Evolutionary conservation across 345 rosid species (phyloP).

Genomic region (Garcia nutans): DNA sequence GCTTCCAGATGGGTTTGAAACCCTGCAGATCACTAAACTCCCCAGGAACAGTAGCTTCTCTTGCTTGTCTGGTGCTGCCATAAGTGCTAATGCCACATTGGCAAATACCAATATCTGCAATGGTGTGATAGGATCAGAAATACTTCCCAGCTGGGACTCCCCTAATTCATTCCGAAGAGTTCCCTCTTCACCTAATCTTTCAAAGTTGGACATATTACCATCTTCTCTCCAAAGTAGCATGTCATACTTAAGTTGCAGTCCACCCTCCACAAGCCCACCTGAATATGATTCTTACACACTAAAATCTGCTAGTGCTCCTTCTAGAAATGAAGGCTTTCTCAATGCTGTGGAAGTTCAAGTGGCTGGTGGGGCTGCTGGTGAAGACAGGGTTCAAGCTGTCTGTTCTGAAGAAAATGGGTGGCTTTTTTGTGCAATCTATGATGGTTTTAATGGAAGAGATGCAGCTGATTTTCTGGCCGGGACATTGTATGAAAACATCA

Average conservation of each 20-base stretch:
- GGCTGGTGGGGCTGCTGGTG: conserved; percentile 99
- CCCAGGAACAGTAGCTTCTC: conserved; percentile 73
- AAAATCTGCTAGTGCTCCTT: conserved; percentile 61
- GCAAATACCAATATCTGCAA: conserved; percentile 94
- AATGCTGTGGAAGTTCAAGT: conserved; percentile 77
- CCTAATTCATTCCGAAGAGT: conserved; percentile 79
- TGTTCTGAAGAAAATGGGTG: conserved; percentile 95
- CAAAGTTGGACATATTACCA: conserved; percentile 79
- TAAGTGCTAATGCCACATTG: conserved; percentile 93
- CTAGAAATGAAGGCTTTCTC: conserved; percentile 66
- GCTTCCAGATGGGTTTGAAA: conserved; percentile 32
- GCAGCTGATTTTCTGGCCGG: conserved; percentile 99
- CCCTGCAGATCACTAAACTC: conserved; percentile 41
- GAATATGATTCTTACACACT: conserved; percentile 61
- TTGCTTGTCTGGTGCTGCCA: conserved; percentile 94
- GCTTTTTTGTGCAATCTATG: conserved; percentile 89
- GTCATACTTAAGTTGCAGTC: conserved; percentile 82
- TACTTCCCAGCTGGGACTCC: conserved; percentile 83
- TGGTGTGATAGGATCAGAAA: conserved; percentile 81
- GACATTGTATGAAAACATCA: conserved; percentile 76
- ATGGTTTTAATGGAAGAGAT: conserved; percentile 95
- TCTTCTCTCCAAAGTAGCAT: conserved; percentile 81
- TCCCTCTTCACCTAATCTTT: conserved; percentile 69
- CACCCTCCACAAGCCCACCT: conserved; percentile 56
- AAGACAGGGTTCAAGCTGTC: conserved; percentile 96